Evolutionary conservation across 2,329 filamentous ascomycete species (phyloP), one percentile per base, ranked within the genome.

Genomic region (Lachnellula occidentalis): DNA sequence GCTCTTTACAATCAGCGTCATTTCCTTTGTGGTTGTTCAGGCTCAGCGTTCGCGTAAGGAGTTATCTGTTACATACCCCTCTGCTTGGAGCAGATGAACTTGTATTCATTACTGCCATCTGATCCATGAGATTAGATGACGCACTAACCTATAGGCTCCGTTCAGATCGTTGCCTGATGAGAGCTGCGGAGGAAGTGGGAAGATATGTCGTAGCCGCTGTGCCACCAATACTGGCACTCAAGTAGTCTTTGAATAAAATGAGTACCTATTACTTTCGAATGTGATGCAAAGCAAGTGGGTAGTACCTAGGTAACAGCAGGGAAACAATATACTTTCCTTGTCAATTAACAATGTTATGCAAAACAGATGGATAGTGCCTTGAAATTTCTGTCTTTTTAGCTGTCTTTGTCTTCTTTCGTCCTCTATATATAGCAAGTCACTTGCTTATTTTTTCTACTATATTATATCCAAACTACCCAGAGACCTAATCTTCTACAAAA

Each of bases 41-140:
- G 31, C 31, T 19, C 22, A 56, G 56, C 56, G 53, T 46, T 34
- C 54, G 56, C 42, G 48, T 56, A 50, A 21, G 54, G 56, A 46
- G 53, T 56, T 56, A 50, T 42, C 51, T 48, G 7, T 51, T 48
- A 39, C 36, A 50, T 51, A 51, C 39, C 39, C 49, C 37, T 45
- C 41, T 48, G 45, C 48, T 14, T 48, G 55, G 48, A 47, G 42
- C 43, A 41, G 37, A 45, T 39, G 45, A 11, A n/a, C 45, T 45
- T 48, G 43, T 14, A 36, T 52, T 46, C 42, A 24, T 24, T 47
- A 7, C 14, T 17, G 22, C 14, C 12, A 21, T 21, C 12, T 17
- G 21, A 31, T 45, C 19, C 21, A 5, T 17, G 43, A 14, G 15
- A 9, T 31, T 15, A 45, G 22, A 21, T 45, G 14, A 12, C 22